Base-by-base conservation (phyloP, 768 basidiomycete genomes). In the Daedaleopsis nitida region DNA sequence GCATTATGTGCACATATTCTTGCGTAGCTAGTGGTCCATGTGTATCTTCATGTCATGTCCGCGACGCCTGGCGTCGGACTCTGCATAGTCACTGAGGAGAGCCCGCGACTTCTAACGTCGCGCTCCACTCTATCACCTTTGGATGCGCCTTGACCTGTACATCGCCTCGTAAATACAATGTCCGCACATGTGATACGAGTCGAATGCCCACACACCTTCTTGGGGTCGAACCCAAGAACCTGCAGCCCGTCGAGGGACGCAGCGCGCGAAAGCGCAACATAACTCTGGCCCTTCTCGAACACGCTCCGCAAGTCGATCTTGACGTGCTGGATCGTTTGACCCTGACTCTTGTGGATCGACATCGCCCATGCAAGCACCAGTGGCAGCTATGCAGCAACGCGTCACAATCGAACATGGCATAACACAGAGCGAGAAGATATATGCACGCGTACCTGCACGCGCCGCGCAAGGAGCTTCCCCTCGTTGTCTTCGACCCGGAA, bases 291-390 rank as follows among this genome's bases (percentile, higher is more conserved):
- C 60, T 81, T 81, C 68, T 83, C 88, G 68, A 89, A 89, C n/a
- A 88, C 84, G 42, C 75, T 80, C 11, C 81, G 79, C 17, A 91
- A 80, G 69, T 88, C 86, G 35, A 89, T 79, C 66, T 81, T 86
- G 56, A 88, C 84, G 47, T 81, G 77, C 47, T 83, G 80, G 47
- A 92, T 80, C 0, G 90, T 91, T 66, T 89, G 87, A 1, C 89
- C 89, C 68, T 91, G 90, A 58, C 82, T 83, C 72, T 92, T 92
- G 74, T 91, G 89, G 58, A 92, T 90, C 2, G 84, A 84, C 78
- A 89, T 86, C 0, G 89, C 88, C 88, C 87, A 91, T 0, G 88
- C 86, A 0, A 88, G 80, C 52, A 92, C 89, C 5, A 96, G 72
- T 0, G 91, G 89, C 1, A 92, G 66, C 86, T 91, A 64, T 13